These are phyloP conservation scores for Schizophyllum amplum DNA, from an alignment of 1,284 basidiomycete species.

Conservation along the genomic window DNA sequence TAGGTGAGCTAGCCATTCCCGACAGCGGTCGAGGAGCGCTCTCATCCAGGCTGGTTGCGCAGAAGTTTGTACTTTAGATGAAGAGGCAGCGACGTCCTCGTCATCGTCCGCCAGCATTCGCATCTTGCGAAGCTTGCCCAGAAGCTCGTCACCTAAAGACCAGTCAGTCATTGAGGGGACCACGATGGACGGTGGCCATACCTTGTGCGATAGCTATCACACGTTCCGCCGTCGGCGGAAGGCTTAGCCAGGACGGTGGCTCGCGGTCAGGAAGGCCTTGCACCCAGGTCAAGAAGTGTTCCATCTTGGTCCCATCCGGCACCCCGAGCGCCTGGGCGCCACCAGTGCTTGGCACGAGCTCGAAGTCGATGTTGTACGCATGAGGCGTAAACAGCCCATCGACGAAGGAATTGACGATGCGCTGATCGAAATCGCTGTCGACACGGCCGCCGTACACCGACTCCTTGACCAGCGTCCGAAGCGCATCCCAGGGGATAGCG, in stretches of 20 bases:
- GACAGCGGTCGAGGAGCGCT: conserved; percentile 67
- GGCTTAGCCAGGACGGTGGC: conserved; percentile 87
- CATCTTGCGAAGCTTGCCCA: conserved; percentile 88
- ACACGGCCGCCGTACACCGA: conserved; percentile 91
- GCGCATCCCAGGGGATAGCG: conserved; percentile 87
- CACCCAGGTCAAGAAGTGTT: conserved; percentile 87
- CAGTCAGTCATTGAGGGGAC: conserved; percentile 11
- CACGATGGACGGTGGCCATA: conserved; percentile 24
- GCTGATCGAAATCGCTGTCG: conserved; percentile 92
- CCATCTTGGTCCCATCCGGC: conserved; percentile 87
- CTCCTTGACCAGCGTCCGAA: conserved; percentile 86
- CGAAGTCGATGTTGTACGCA: conserved; percentile 90
- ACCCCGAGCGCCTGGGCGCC: conserved; percentile 55
- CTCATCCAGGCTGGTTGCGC: conserved; percentile 94
- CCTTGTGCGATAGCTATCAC: conserved; percentile 90
- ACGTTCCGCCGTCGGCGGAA: conserved; percentile 85
- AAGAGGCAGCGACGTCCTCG: conserved; percentile 48
- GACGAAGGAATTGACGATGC: conserved; percentile 86
- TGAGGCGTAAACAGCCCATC: conserved; percentile 79
- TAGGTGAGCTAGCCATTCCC: conserved; percentile 73
- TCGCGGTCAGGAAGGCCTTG: conserved; percentile 81
- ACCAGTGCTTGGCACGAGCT: conserved; percentile 66
- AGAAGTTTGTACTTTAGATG: conserved; percentile 52
- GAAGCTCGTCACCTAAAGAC: conserved; percentile 65
- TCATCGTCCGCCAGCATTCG: conserved; percentile 85